Evolutionary conservation across 768 basidiomycete genomes (phyloP), one percentile per base, ranked within the genome.

Genomic region (Lactarius hatsudake): DNA sequence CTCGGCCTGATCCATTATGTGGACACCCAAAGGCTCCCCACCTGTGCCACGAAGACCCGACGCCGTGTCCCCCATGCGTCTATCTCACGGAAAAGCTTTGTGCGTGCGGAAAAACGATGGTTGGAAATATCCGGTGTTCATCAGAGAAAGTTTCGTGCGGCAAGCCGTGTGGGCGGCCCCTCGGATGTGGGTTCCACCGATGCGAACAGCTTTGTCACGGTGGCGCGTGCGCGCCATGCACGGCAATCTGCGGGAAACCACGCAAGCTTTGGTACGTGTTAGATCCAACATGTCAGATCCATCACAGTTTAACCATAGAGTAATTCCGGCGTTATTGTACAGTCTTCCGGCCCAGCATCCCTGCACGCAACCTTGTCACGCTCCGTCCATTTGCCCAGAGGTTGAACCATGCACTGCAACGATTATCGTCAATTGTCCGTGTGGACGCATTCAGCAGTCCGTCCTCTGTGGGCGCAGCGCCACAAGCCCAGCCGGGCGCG

Each of bases 141-240:
- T 85, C 91, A 73, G 90, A 91, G 73, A 90, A 87, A 72, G 89
- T 99, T 7, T 88, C 85, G 0, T 99, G 97, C 74, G 97, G 96
- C 9, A 84, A 80, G 30, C 76, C 82, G 2, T 99, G 97, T 75
- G 90, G 88, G 68, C 88, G 88, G 85, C 76, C 90, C 2, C 79
- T 98, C 64, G 78, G 78, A 0, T 99, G 97, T 72, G 97, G 96
- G 2, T 94, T 89, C 74, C 97, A 99, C 75, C 86, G 83, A 17
- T 99, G 97, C 75, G 87, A 90, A 66, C 83, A 87, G 63, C 72
- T 82, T 0, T 99, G 97, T 76, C 97, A 99, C 73, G 79, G 82
- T 3, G 93, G 88, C 54, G 85, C 84, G 6, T 98, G 96, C 73
- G 93, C 93, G 2, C 62, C 80, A 0, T 97, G 95, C 76, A 81